Evolutionary conservation across 148 eudicot genomes (phyloP).

Genomic region (Linanthus parryae): DNA sequence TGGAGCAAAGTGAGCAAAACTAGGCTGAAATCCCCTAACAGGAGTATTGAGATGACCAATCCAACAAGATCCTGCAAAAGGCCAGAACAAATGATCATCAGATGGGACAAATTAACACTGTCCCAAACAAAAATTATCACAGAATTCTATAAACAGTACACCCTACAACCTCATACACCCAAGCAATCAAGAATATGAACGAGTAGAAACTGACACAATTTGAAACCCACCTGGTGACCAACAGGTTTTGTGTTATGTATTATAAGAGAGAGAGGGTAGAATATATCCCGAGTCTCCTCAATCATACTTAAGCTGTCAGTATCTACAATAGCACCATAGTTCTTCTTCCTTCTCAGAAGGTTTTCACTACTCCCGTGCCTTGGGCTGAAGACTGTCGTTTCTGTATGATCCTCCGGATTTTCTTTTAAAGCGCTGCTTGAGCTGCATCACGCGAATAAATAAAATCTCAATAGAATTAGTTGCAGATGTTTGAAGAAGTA

Average conservation of each 20-base stretch:
- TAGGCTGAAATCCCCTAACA: slow-evolving; percentile 88
- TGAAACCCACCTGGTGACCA: slow-evolving; percentile 78
- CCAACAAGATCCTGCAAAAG: slow-evolving; percentile 98
- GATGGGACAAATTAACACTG: slow-evolving; percentile 4
- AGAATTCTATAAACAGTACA: background rate
- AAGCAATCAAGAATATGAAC: too few relatives aligned
- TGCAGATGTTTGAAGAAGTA: background rate
- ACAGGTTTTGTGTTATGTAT: slow-evolving; percentile 92
- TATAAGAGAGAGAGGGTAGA: slow-evolving; percentile 72
- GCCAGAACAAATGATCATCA: background rate
- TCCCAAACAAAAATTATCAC: background rate
- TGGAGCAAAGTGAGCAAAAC: slow-evolving; percentile 96
- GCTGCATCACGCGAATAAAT: slow-evolving; percentile 12
- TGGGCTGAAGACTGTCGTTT: slow-evolving; percentile 37
- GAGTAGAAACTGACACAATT: background rate
- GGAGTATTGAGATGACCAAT: slow-evolving; percentile 81
- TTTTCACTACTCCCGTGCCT: slow-evolving; percentile 27
- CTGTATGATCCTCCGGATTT: slow-evolving; percentile 24
- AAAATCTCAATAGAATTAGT: background rate
- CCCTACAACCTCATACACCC: too few relatives aligned
- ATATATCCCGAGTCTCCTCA: slow-evolving; percentile 63
- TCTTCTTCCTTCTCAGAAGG: slow-evolving; percentile 37
- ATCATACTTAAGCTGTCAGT: slow-evolving; percentile 50
- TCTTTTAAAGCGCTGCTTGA: slow-evolving; percentile 27
- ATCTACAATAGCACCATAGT: slow-evolving; percentile 59